Evolutionary conservation across 2,329 filamentous ascomycete genomes (phyloP).

Genomic region (Aspergillus floridensis): DNA sequence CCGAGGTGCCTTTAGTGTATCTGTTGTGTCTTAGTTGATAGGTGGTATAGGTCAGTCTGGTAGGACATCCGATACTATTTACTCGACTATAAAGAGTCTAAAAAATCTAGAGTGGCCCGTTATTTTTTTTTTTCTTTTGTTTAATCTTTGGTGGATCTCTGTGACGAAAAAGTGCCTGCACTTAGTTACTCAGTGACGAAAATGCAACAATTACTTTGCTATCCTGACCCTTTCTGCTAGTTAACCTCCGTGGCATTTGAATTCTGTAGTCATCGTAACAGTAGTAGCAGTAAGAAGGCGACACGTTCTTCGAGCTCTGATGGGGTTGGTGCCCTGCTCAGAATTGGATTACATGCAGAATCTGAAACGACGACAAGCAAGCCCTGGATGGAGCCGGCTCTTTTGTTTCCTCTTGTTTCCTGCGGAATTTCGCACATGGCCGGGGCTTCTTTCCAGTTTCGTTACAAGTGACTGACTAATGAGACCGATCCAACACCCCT

Average conservation of each 20-base stretch:
- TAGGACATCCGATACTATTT: background rate
- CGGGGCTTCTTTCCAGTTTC: background rate
- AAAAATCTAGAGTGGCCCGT: background rate
- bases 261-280: too few species aligned
- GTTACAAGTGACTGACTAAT: too few species aligned
- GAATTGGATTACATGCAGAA: slow-evolving; percentile 14
- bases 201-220: background rate
- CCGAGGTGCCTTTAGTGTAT: background rate
- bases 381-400: background rate
- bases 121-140: too few species aligned
- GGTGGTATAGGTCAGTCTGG: background rate
- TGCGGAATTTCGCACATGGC: background rate
- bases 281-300: background rate
- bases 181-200: background rate
- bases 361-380: slow-evolving; percentile 14
- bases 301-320: background rate
- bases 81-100: background rate
- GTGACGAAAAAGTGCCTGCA: background rate
- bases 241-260: too few species aligned
- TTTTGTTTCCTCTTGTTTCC: background rate
- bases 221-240: background rate
- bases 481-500: too few species aligned
- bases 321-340: background rate
- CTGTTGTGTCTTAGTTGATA: too few species aligned
- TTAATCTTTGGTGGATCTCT: background rate